Evolutionary conservation across 352 stramenopile genomes (phyloP).

Genomic region (Peronospora destructor): DNA sequence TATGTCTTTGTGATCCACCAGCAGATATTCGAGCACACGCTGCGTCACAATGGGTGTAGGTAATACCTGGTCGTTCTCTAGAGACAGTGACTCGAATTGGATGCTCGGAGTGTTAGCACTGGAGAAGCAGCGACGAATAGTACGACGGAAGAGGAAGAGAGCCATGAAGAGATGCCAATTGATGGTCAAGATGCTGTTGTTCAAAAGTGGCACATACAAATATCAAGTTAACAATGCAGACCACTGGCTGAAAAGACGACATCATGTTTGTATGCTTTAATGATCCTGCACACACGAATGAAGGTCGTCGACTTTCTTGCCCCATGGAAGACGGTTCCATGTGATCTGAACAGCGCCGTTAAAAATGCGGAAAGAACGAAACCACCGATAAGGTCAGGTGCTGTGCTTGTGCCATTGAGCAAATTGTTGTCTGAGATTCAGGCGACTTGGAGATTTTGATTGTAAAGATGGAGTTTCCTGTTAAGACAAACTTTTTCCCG

Average conservation of each 20-base stretch:
- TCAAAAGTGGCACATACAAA: background rate
- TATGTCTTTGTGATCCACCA: slow-evolving; percentile 14
- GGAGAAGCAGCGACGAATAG: slow-evolving; percentile 10
- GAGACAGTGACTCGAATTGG: slow-evolving; percentile 24
- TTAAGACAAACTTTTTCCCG: slow-evolving; percentile 70
- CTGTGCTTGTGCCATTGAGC: slow-evolving; percentile 3
- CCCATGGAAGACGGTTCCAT: slow-evolving; percentile 12
- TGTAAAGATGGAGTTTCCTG: slow-evolving; percentile 52
- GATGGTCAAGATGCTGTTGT: background rate
- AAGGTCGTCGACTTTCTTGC: background rate
- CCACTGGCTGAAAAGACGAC: too few species aligned
- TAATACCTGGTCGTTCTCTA: slow-evolving; percentile 11
- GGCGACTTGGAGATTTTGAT: too few species aligned
- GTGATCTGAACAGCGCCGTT: slow-evolving; percentile 12
- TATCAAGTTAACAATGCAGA: background rate
- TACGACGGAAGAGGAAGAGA: slow-evolving; percentile 1
- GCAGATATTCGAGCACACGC: slow-evolving; percentile 37
- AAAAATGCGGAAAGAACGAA: slow-evolving; percentile 26
- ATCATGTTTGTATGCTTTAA: too few species aligned
- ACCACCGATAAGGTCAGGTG: slow-evolving; percentile 9
- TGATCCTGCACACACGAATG: too few species aligned
- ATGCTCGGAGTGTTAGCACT: slow-evolving; percentile 2
- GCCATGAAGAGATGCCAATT: slow-evolving; percentile 6
- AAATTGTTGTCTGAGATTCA: too few species aligned
- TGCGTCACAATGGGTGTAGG: slow-evolving; percentile 8